phyloP scores from a whole-genome alignment of 2,329 filamentous ascomycete genomes.

The Metarhizium album region DNA sequence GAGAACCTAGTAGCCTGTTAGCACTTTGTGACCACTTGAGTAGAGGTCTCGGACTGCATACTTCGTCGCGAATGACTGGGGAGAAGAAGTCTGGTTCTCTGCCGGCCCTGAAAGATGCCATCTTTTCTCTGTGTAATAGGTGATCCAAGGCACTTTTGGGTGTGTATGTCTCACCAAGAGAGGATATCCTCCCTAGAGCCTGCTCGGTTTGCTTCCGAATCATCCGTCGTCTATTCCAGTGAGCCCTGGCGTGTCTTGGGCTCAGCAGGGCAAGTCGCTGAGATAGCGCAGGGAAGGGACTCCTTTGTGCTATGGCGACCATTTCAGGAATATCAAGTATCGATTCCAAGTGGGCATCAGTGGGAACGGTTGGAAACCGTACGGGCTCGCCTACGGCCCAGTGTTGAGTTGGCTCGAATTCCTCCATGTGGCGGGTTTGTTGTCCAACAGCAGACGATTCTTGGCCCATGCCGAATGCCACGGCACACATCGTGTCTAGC shows the following conservation, averaged over 20 bases:
- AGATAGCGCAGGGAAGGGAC: constrained; percentile 11
- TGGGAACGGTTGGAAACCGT: constrained; percentile 9
- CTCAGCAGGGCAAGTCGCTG: constrained; percentile 15
- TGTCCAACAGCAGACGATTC: constrained; percentile 10
- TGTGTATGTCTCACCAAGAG: constrained; percentile 2
- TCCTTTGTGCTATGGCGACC: constrained; percentile 14
- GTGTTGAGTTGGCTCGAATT: neutral
- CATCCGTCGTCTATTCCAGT: constrained; percentile 14
- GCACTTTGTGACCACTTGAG: neutral
- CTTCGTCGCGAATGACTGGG: constrained; percentile 24
- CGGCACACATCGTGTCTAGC: constrained; percentile 25
- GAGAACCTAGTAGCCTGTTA: constrained; percentile 10
- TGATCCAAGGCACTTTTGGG: constrained; percentile 20
- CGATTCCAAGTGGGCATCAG: constrained; percentile 11
- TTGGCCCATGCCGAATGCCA: constrained; percentile 20
- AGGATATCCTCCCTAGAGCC: constrained; percentile 11
- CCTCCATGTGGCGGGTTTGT: constrained; percentile 8
- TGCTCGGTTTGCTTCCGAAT: constrained; percentile 13
- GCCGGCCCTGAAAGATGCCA: constrained; percentile 18
- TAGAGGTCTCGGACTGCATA: constrained; percentile 5
- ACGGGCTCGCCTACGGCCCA: constrained; percentile 1
- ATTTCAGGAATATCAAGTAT: constrained; percentile 16
- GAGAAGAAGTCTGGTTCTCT: constrained; percentile 22
- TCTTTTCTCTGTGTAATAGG: constrained; percentile 22
- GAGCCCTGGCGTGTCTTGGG: constrained; percentile 15